Conservation (phyloP, 805 yeast species). For the Peterozyma toletana region DNA sequence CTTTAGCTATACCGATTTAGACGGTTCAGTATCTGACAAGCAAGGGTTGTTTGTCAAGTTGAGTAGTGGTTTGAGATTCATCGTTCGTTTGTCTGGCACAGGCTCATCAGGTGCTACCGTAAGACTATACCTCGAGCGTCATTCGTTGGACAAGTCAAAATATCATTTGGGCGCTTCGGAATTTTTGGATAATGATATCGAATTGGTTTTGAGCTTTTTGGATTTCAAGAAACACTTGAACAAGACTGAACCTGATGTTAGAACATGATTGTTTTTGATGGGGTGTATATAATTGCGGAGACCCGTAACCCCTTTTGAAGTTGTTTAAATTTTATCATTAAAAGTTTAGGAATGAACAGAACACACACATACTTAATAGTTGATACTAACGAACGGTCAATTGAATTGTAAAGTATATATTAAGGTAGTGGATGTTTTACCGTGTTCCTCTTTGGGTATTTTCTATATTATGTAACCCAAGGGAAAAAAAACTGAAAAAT, state of each 20-base stretch:
- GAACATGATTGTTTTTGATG: conserved; percentile 38
- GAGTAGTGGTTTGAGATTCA: conserved; percentile 74
- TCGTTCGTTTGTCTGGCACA: conserved; percentile 91
- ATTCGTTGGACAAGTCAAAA: conserved; percentile 50
- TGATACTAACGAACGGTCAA: no score
- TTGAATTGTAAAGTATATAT: no score
- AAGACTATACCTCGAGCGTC: conserved; percentile 83
- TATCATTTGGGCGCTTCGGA: conserved; percentile 53
- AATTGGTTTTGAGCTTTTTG: conserved; percentile 58
- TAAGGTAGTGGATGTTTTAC: no score
- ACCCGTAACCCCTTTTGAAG: no score
- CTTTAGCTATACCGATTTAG: conserved; percentile 88
- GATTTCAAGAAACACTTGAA: conserved; percentile 69
- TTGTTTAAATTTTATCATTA: no score
- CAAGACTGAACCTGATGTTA: conserved; percentile 82
- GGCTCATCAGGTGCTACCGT: conserved; percentile 98
- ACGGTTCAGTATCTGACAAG: conserved; percentile 79
- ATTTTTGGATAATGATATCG: conserved; percentile 57
- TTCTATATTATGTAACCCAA: no score
- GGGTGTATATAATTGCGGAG: no score
- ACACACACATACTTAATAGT: no score
- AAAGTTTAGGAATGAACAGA: no score
- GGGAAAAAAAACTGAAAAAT: no score
- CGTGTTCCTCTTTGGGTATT: no score
- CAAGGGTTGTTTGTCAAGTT: conserved; percentile 88